phyloP scores from a whole-genome alignment of 1,284 basidiomycete genomes.

The Irpex lacteus region DNA sequence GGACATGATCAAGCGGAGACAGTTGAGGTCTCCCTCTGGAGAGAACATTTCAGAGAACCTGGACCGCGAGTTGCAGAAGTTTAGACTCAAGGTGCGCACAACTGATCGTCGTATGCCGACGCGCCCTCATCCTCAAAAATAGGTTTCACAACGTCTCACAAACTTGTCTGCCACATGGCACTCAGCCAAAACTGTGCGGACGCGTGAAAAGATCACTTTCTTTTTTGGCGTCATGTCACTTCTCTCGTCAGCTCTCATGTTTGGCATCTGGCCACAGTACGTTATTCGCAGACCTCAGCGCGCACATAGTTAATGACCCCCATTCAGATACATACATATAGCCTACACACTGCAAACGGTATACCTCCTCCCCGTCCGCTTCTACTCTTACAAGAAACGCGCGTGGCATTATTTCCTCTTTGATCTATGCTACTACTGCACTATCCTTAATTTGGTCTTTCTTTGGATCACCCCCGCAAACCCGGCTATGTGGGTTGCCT shows the following conservation, averaged over 20 bases:
- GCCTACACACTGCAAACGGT: conserved; percentile 73
- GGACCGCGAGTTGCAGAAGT: conserved; percentile 80
- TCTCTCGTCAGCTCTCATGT: conserved; percentile 79
- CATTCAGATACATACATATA: conserved; percentile 69
- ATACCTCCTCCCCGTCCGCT: conserved; percentile 79
- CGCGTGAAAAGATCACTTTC: conserved; percentile 89
- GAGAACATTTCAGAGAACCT: conserved; percentile 72
- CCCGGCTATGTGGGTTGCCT: conserved; percentile 76
- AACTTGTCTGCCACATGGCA: conserved; percentile 77
- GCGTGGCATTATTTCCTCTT: conserved; percentile 94
- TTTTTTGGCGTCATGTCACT: conserved; percentile 89
- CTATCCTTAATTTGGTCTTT: conserved; percentile 85
- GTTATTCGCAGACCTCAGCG: conserved; percentile 35
- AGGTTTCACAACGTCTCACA: conserved; percentile 78
- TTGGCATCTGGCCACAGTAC: conserved; percentile 81
- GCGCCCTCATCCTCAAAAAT: conserved; percentile 9
- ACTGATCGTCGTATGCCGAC: neutral
- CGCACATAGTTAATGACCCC: conserved; percentile 4
- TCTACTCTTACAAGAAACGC: conserved; percentile 83
- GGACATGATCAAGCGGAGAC: conserved; percentile 31
- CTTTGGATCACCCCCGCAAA: conserved; percentile 82
- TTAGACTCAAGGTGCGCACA: conserved; percentile 60
- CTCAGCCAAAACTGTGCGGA: conserved; percentile 87
- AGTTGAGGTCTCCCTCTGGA: conserved; percentile 66
- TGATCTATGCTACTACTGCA: conserved; percentile 89